Evolutionary conservation across 2,329 filamentous ascomycete genomes (phyloP).

Genomic region (Colletotrichum lentis): DNA sequence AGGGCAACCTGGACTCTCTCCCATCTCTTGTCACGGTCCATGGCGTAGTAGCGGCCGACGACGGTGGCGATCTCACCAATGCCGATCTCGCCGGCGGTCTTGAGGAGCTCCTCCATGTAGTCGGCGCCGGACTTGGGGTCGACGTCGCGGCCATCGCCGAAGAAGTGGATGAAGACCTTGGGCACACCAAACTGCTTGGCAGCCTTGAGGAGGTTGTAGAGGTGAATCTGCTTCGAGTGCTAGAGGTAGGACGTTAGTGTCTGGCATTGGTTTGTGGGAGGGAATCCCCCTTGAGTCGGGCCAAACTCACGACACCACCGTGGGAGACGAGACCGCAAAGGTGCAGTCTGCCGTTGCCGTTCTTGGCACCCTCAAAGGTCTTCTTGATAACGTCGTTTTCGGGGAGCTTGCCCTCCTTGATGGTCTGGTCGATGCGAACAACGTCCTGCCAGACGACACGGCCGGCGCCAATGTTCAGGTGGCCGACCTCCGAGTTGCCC

Average conservation of each 20-base stretch:
- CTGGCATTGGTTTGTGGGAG: not conserved
- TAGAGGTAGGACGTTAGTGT: constrained; percentile 42
- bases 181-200: constrained; percentile 89
- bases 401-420: constrained; percentile 84
- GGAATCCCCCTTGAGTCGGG: constrained; percentile 4
- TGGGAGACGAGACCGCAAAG: constrained; percentile 92
- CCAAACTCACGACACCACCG: constrained; percentile 78
- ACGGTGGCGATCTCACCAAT: constrained; percentile 89
- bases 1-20: constrained; percentile 90
- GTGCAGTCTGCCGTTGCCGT: constrained; percentile 90
- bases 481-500: constrained; percentile 98
- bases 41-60: constrained; percentile 96
- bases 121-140: constrained; percentile 92
- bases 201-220: constrained; percentile 85
- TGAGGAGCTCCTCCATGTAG: constrained; percentile 87
- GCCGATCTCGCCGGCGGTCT: constrained; percentile 83
- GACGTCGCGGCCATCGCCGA: constrained; percentile 96
- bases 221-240: constrained; percentile 94
- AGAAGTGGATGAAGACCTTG: constrained; percentile 98
- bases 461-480: constrained; percentile 97
- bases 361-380: constrained; percentile 80
- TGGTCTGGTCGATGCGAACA: constrained; percentile 91
- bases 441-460: constrained; percentile 98
- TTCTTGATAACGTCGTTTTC: constrained; percentile 79
- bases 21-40: constrained; percentile 99